These are phyloP conservation scores for Helotiales sp. DNA, from an alignment of 2,329 filamentous ascomycete species.

Conservation along the genomic window DNA sequence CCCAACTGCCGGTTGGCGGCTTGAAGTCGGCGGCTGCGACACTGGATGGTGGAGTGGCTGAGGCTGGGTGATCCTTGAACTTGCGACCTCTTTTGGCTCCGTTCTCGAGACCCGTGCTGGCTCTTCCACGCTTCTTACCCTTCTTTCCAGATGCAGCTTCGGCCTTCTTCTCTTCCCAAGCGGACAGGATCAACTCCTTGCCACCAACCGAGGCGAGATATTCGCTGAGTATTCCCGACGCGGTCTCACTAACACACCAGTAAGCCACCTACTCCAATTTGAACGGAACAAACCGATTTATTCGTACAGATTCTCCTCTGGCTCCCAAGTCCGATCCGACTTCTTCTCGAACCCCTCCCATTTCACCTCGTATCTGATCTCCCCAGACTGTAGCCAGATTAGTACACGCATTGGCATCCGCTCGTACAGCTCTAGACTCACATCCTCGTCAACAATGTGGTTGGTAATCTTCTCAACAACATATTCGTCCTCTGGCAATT, in stretches of 20 bases:
- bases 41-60: slow-evolving; percentile 55
- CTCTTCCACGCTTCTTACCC: slow-evolving; percentile 62
- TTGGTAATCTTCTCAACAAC: slow-evolving; percentile 72
- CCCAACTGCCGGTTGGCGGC: slow-evolving; percentile 77
- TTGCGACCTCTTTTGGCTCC: slow-evolving; percentile 40
- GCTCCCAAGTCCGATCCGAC: slow-evolving; percentile 78
- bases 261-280: slow-evolving; percentile 16
- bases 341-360: slow-evolving; percentile 80
- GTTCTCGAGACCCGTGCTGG: slow-evolving; percentile 44
- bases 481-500: slow-evolving; percentile 55
- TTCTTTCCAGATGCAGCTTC: slow-evolving; percentile 50
- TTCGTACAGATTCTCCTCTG: slow-evolving; percentile 70
- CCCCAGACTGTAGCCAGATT: slow-evolving; percentile 43
- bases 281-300: background rate
- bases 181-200: slow-evolving; percentile 56
- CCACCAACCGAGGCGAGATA: slow-evolving; percentile 71
- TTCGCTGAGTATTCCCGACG: slow-evolving; percentile 63
- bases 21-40: slow-evolving; percentile 56
- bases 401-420: slow-evolving; percentile 10
- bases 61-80: slow-evolving; percentile 49
- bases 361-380: slow-evolving; percentile 71
- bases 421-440: slow-evolving; percentile 44
- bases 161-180: slow-evolving; percentile 51
- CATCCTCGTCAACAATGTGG: slow-evolving; percentile 65
- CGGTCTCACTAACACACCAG: slow-evolving; percentile 54